phyloP scores from a whole-genome alignment of 352 stramenopile genomes.

The Globisporangium okanoganense region DNA sequence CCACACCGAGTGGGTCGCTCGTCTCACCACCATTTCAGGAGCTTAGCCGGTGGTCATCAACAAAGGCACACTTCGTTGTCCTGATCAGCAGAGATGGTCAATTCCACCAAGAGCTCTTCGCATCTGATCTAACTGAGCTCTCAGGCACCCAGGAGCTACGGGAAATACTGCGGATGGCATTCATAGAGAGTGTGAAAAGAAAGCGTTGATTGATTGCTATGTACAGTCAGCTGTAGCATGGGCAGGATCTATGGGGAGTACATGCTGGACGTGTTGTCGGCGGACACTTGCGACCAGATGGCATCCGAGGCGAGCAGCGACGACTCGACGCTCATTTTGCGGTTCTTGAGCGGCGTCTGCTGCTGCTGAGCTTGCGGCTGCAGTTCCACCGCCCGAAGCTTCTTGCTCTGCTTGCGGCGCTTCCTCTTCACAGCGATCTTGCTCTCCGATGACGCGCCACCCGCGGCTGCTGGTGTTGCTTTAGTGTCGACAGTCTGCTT shows the following conservation, averaged over 20 bases:
- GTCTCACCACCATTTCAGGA: no score
- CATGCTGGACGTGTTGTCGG: constrained; percentile 31
- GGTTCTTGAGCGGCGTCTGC: constrained; percentile 16
- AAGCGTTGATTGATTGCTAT: no score
- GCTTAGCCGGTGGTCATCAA: no score
- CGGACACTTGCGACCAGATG: constrained; percentile 68
- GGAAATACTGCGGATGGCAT: no score
- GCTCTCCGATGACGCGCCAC: not conserved
- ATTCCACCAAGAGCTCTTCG: no score
- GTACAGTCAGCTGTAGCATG: no score
- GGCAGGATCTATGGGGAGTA: constrained; percentile 7
- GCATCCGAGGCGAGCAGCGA: constrained; percentile 52
- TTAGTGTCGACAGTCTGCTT: constrained; percentile 1
- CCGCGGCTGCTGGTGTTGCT: not conserved
- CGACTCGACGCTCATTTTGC: constrained; percentile 69
- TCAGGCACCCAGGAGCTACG: no score
- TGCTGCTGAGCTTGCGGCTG: constrained; percentile 12
- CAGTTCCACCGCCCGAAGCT: constrained; percentile 6
- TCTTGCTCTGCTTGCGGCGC: constrained; percentile 16
- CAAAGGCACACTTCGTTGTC: no score
- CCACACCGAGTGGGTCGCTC: not conserved
- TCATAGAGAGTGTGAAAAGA: no score
- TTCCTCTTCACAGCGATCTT: constrained; percentile 15
- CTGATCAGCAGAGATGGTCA: no score
- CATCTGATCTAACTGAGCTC: no score